A percentile compares a stretch with the other conserved stretches of the same genome.
Evolutionary conservation across 208 protist genomes (phyloP).

Genomic region (Trichomonas tenax): DNA sequence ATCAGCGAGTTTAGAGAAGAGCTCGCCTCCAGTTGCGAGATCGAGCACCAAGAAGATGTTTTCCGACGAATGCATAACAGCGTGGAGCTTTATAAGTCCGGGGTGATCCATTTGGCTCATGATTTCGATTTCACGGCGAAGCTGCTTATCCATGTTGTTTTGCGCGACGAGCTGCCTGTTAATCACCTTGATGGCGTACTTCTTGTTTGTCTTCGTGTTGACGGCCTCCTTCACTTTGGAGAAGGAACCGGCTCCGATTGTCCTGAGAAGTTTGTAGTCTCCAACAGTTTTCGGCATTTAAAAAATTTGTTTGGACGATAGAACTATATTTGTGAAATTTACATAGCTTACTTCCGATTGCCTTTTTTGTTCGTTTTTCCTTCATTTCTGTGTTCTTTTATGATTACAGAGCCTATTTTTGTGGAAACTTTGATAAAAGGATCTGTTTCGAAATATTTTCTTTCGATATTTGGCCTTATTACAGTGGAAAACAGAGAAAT

Average conservation of each 20-base stretch:
- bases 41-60: conserved; percentile 4
- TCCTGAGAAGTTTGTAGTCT: conserved; percentile 83
- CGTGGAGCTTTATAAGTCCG: background rate
- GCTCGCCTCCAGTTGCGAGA: background rate
- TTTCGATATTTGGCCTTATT: too few species aligned
- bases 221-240: conserved; percentile 83
- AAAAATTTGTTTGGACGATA: background rate
- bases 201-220: background rate
- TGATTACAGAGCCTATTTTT: too few species aligned
- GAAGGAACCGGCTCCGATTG: conserved; percentile 93
- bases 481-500: too few species aligned
- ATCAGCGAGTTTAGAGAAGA: background rate
- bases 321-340: too few species aligned
- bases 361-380: too few species aligned
- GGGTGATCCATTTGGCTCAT: conserved; percentile 8
- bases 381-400: too few species aligned
- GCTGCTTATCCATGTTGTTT: conserved; percentile 12
- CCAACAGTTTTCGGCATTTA: conserved; percentile 2
- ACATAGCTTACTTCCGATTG: too few species aligned
- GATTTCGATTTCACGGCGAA: conserved; percentile 16
- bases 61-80: background rate
- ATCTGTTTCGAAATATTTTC: too few species aligned
- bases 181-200: background rate
- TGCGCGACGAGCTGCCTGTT: background rate
- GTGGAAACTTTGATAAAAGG: too few species aligned